Evolutionary conservation across 371 early-diverging fungal species (phyloP), one percentile per base, ranked within the genome.

Genomic region (Batkoa obscura): DNA sequence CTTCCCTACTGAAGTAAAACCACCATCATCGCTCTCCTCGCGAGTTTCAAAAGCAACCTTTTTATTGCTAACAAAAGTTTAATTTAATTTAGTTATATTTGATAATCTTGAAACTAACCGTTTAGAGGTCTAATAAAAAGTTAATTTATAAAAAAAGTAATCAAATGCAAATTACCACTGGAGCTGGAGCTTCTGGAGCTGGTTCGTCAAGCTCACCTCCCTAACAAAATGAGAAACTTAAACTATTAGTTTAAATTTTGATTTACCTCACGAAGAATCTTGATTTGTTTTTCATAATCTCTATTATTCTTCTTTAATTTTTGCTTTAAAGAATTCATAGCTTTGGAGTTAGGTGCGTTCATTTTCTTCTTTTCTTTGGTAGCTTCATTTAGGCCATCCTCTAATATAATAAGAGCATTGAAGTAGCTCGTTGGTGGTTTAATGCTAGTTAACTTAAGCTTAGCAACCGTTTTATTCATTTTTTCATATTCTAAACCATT

Each of bases 291-390:
- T 61, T 88, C 86, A 57, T 77, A 80, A 48, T 69, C 63, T 71
- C 88, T 90, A 67, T 75, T 77, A 70, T 81, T 74, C 78, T 94
- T 92, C 70, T 81, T 83, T 64, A 93, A 60, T 68, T 87, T 88
- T 66, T 89, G 90, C 75, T 86, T 89, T 78, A 92, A 79, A 56
- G 83, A 76, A 66, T 81, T 92, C 69, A 90, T 69, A 13, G 90
- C 86, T 64, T 87, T 88, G 48, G 81, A 76, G 51, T 84, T 80
- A 53, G 73, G 71, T 33, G 84, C 72, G 64, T 79, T 88, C 77
- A 87, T 83, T 76, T 87, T 91, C 72, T 85, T 87, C 54, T 74
- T 68, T 4, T 71, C 72, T 13, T 79, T 68, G 73, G 64, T 62
- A 49, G 72, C 68, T 49, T 77, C 80, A 41, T 76, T 65, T 47